Evolutionary conservation across 2,329 filamentous ascomycete genomes (phyloP), one percentile per base, ranked within the genome.

Genomic region (Hymenoscyphus scutula): DNA sequence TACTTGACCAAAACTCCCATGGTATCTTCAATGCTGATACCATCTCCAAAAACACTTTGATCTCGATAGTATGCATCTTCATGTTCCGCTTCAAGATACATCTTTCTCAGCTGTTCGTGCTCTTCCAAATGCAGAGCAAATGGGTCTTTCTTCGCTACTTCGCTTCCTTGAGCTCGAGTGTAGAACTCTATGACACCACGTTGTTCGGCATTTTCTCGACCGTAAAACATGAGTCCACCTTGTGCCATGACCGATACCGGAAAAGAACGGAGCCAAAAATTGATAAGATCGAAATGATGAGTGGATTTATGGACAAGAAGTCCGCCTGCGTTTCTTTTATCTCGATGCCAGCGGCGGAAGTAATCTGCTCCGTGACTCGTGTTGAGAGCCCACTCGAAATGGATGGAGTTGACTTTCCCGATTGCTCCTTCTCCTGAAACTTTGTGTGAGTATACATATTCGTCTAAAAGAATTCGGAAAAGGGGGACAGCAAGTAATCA

Each of bases 371-470:
- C 84, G 69, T 87, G 84, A 17, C 80, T 80, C 6, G 83, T 86
- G 72, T 87, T 83, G 55, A 87, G 80, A 75, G 86, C 79, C 84
- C 84, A 87, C 73, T 87, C 84, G 61, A 87, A 86, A 69, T 87
- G 84, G 25, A 87, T 81, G 7, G 80, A 82, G 2, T 81, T 81
- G 2, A 87, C 81, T 10, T 75, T 76, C 0, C 85, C 84, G 62
- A 88, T 85, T 0, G 80, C 81, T 0, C 82, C 83, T 0, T 80
- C 78, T 2, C 75, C 77, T 66, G 19, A 13, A 30, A 30, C 32
- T 37, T 10, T 3, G 10, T 25, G 8, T 29, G n/a, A 30, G 19
- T 61, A n/a, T 13, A 13, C 4, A 61, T 38, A 27, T 38, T 54
- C 29, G 2, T 19, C 15, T 17, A 34, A 11, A 15, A 25, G 3